These are phyloP conservation scores for Hypoxylon crocopeplum DNA, from an alignment of 495 filamentous ascomycete species.

Conservation along the genomic window DNA sequence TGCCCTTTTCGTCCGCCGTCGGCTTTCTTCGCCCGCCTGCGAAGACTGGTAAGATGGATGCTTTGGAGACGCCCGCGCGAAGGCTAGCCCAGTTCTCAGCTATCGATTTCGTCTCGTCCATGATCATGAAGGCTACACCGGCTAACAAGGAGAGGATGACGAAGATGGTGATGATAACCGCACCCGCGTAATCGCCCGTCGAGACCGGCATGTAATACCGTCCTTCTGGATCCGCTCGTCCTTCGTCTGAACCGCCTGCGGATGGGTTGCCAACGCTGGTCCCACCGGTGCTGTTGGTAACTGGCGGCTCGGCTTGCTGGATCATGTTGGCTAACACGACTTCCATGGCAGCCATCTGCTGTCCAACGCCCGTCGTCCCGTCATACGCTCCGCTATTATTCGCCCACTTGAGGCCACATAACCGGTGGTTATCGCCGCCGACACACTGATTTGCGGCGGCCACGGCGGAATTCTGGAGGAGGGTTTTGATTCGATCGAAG, in stretches of 20 bases:
- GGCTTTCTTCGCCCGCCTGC: constrained; percentile 2
- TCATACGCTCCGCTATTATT: constrained; percentile 57
- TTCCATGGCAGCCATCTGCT: constrained; percentile 75
- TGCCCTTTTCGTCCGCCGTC: constrained; percentile 19
- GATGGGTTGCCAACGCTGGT: constrained; percentile 75
- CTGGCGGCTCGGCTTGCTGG: constrained; percentile 53
- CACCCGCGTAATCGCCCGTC: constrained; percentile 64
- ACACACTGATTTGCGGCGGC: constrained; percentile 72
- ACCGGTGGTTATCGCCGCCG: constrained; percentile 62
- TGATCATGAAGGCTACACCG: constrained; percentile 45
- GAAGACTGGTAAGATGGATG: not conserved
- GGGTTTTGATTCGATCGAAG: constrained; percentile 62
- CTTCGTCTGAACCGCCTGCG: constrained; percentile 61
- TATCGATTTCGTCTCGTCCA: constrained; percentile 41
- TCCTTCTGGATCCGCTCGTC: constrained; percentile 36
- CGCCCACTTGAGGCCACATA: constrained; percentile 78
- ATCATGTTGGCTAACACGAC: constrained; percentile 68
- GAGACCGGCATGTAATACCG: constrained; percentile 46
- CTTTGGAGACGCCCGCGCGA: constrained; percentile 16
- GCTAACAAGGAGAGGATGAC: constrained; percentile 42
- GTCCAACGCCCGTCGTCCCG: constrained; percentile 65
- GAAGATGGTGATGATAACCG: constrained; percentile 63
- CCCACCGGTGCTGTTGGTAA: constrained; percentile 72
- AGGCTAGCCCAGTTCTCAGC: constrained; percentile 33
- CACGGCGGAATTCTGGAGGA: constrained; percentile 65